phyloP scores from a whole-genome alignment of 129 eudicot species.

The Flaveria trinervia region DNA sequence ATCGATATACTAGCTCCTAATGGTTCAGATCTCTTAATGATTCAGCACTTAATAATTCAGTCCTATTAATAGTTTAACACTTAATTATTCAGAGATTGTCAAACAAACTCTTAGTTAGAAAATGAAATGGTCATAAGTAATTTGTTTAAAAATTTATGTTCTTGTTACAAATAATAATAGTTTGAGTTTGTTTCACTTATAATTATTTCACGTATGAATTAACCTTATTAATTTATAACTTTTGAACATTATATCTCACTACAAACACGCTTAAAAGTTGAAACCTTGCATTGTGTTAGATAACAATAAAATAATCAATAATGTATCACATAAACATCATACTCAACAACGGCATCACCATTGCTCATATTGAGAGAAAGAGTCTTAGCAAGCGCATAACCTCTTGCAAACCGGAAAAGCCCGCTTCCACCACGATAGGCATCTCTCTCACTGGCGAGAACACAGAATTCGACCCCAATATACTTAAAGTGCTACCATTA shows the following conservation, averaged over 20 bases:
- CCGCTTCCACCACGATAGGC: slow-evolving; percentile 57
- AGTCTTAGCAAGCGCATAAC: slow-evolving; percentile 48
- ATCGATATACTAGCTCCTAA: too few relatives aligned
- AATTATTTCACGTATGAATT: too few relatives aligned
- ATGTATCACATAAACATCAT: slow-evolving; percentile 45
- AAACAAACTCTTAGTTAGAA: too few relatives aligned
- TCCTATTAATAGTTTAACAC: too few relatives aligned
- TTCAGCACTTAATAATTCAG: too few relatives aligned
- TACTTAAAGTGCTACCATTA: slow-evolving; percentile 49
- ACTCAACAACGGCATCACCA: slow-evolving; percentile 47
- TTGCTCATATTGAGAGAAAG: slow-evolving; percentile 10
- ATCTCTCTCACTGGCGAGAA: slow-evolving; percentile 42
- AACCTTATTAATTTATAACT: neutral
- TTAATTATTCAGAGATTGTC: too few relatives aligned
- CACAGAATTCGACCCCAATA: slow-evolving; percentile 40
- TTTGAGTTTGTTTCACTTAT: too few relatives aligned
- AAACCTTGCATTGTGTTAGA: neutral
- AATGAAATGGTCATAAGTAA: too few relatives aligned
- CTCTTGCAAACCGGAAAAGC: slow-evolving; percentile 48
- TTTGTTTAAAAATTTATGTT: too few relatives aligned
- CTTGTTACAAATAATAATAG: too few relatives aligned
- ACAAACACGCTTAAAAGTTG: neutral
- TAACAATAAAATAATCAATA: slow-evolving; percentile 17
- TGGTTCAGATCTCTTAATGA: too few relatives aligned
- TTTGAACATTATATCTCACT: neutral